These are phyloP conservation scores for Candida suzukii DNA, from an alignment of 805 yeast species.

Conservation along the genomic window DNA sequence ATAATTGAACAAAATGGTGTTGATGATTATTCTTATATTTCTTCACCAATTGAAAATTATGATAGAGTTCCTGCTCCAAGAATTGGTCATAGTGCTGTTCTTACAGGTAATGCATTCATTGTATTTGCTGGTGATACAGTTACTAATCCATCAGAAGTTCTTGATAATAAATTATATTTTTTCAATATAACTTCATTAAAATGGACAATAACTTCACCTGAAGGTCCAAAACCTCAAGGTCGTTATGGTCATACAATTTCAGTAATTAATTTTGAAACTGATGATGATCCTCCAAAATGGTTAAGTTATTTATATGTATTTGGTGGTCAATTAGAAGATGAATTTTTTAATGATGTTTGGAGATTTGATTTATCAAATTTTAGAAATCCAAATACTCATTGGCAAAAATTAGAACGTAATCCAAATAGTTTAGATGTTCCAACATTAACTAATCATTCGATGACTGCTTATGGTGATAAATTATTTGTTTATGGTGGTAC, in stretches of 20 bases:
- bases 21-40: constrained; percentile 30
- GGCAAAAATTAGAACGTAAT: constrained; percentile 66
- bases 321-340: constrained; percentile 90
- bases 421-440: constrained; percentile 48
- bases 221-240: constrained; percentile 77
- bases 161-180: constrained; percentile 86
- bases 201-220: constrained; percentile 74
- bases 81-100: constrained; percentile 89
- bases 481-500: constrained; percentile 88
- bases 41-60: constrained; percentile 56
- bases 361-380: constrained; percentile 83
- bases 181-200: constrained; percentile 71
- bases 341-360: constrained; percentile 74
- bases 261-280: constrained; percentile 57
- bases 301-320: constrained; percentile 63
- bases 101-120: constrained; percentile 92
- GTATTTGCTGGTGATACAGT: constrained; percentile 96
- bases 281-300: constrained; percentile 26
- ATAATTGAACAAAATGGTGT: constrained; percentile 47
- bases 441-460: constrained; percentile 85
- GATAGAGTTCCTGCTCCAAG: constrained; percentile 90
- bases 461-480: constrained; percentile 71
- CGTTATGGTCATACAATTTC: constrained; percentile 91
- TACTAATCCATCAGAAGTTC: constrained; percentile 63
- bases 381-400: constrained; percentile 72